These are phyloP conservation scores for Citrullus amarus DNA, from an alignment of 306 rosid genomes.

Conservation along the genomic window DNA sequence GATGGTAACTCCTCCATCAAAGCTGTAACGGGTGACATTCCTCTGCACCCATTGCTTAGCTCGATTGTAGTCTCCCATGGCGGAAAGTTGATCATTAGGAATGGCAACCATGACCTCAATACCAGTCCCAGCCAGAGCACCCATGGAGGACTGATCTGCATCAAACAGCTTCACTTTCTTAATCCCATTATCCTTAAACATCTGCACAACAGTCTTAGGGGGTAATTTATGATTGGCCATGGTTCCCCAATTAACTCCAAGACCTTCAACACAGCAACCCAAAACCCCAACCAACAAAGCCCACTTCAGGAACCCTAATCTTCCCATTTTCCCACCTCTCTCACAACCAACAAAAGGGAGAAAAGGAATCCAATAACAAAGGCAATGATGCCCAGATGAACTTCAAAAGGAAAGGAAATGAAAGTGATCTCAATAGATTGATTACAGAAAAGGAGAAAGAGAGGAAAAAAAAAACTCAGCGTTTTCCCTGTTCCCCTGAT, in stretches of 20 bases:
- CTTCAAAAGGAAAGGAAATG: neutral
- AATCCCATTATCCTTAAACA: conserved; percentile 82
- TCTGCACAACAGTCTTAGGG: conserved; percentile 60
- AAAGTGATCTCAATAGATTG: neutral
- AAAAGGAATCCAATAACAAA: neutral
- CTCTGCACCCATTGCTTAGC: conserved; percentile 75
- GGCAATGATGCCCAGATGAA: neutral
- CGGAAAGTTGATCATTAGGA: conserved; percentile 74
- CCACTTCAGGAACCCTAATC: conserved; percentile 18
- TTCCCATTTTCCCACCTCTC: conserved; percentile 22
- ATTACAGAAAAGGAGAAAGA: neutral
- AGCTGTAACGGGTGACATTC: conserved; percentile 60
- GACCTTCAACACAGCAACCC: conserved; percentile 41
- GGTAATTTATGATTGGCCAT: conserved; percentile 68
- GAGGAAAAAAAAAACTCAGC: neutral
- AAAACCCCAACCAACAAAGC: conserved; percentile 24
- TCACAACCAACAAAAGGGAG: neutral
- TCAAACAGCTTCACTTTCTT: conserved; percentile 86
- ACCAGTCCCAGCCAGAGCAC: conserved; percentile 58
- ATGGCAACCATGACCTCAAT: conserved; percentile 95
- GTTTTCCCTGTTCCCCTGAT: neutral
- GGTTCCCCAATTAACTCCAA: conserved; percentile 98
- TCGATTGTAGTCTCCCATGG: conserved; percentile 39
- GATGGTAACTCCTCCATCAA: conserved; percentile 76
- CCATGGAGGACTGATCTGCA: conserved; percentile 64